Percentiles rank a stretch among this genome's conserved stretches.
phyloP scores from a whole-genome alignment of 2,329 filamentous ascomycete genomes.

The Cladosporium sp. region DNA sequence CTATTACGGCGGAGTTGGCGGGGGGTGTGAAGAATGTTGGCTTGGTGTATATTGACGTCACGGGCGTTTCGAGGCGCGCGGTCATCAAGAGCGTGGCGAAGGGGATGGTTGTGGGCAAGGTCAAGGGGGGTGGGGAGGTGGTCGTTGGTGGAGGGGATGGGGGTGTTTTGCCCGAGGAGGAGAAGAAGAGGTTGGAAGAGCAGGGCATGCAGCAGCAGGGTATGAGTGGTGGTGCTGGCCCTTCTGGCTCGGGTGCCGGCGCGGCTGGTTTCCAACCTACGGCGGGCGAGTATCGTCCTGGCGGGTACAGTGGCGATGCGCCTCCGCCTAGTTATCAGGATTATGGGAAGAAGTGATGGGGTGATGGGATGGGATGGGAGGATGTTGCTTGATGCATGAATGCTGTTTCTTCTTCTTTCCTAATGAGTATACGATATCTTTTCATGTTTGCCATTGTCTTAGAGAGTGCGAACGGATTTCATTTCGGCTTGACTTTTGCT shows the following conservation, averaged over 20 bases:
- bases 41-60: constrained; percentile 93
- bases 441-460: no score
- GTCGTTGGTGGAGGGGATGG: constrained; percentile 67
- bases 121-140: constrained; percentile 68
- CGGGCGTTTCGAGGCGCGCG: constrained; percentile 83
- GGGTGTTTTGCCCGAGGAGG: constrained; percentile 38
- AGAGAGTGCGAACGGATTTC: no score
- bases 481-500: no score
- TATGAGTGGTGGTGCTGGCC: constrained; percentile 15
- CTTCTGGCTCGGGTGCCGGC: neutral
- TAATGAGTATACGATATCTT: no score
- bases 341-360: constrained; percentile 17
- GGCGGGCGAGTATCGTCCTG: constrained; percentile 23
- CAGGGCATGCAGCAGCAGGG: constrained; percentile 27
- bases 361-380: neutral
- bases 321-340: constrained; percentile 27
- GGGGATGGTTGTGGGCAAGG: constrained; percentile 86
- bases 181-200: constrained; percentile 28
- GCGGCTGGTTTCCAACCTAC: constrained; percentile 18
- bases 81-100: constrained; percentile 94
- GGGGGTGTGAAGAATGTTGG: constrained; percentile 94
- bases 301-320: constrained; percentile 23
- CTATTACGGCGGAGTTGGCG: constrained; percentile 69
- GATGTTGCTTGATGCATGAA: no score
- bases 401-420: no score